Evolutionary conservation across 352 stramenopile genomes (phyloP).

Genomic region (Elongisporangium prolatum): DNA sequence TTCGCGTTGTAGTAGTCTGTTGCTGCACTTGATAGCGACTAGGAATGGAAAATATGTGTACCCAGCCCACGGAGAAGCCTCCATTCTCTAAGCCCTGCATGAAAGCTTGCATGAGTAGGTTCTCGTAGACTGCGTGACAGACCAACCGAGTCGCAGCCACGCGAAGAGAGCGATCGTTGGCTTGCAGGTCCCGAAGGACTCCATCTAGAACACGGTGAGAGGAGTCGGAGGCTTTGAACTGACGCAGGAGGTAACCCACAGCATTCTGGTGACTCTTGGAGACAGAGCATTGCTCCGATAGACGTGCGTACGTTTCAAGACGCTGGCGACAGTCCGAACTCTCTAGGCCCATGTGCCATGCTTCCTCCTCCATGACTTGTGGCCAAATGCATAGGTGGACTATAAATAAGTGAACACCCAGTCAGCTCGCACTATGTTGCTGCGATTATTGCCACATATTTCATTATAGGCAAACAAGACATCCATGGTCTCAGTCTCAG

Average conservation of each 20-base stretch:
- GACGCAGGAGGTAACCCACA: constrained; percentile 36
- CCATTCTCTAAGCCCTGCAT: constrained; percentile 5
- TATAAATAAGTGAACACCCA: constrained; percentile 1
- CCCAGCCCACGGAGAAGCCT: constrained; percentile 45
- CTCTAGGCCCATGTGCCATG: constrained; percentile 9
- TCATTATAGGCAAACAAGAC: too few relatives aligned
- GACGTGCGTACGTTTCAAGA: constrained; percentile 24
- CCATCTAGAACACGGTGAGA: constrained; percentile 12
- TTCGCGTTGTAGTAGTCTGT: constrained; percentile 6
- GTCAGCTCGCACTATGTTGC: too few relatives aligned
- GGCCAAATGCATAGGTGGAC: not conserved
- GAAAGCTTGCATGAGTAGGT: constrained; percentile 21
- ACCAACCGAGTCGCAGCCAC: constrained; percentile 38
- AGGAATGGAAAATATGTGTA: constrained; percentile 46
- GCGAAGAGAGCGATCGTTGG: constrained; percentile 34
- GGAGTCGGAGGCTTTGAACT: constrained; percentile 3
- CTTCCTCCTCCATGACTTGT: constrained; percentile 2
- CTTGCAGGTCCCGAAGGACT: constrained; percentile 28
- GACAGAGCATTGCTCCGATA: constrained; percentile 26
- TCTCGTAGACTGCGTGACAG: constrained; percentile 51
- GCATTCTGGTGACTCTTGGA: constrained; percentile 35
- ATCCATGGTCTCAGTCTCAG: too few relatives aligned
- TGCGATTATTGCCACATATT: too few relatives aligned
- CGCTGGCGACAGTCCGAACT: constrained; percentile 23
- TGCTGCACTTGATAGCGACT: constrained; percentile 22